Evolutionary conservation across 495 filamentous ascomycete genomes (phyloP).

Genomic region (Talaromyces wortmannii): DNA sequence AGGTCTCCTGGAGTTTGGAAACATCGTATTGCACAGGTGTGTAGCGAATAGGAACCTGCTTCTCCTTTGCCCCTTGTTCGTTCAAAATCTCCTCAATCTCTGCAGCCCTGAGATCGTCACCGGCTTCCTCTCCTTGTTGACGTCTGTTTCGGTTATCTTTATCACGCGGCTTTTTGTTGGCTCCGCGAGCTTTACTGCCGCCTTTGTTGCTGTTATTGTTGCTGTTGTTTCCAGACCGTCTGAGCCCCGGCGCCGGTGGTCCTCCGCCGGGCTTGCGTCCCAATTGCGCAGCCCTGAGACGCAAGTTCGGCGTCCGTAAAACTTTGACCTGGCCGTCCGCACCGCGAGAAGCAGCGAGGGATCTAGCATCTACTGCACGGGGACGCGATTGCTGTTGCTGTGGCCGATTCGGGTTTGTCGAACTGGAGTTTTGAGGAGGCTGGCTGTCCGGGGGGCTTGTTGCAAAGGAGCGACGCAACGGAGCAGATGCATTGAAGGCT

Average conservation of each 20-base stretch:
- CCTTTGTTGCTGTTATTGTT: not conserved
- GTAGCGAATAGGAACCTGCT: slow-evolving; percentile 26
- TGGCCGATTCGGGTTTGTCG: not conserved
- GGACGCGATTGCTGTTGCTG: slow-evolving; percentile 18
- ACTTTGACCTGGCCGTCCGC: slow-evolving; percentile 23
- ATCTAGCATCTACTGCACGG: slow-evolving; percentile 33
- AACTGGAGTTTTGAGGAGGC: too few species aligned
- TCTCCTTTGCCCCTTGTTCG: slow-evolving; percentile 22
- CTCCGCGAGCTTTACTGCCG: not conserved
- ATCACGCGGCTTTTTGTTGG: not conserved
- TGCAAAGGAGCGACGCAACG: not conserved
- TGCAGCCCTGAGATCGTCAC: slow-evolving; percentile 14
- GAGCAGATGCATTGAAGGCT: not conserved
- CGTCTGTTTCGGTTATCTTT: not conserved
- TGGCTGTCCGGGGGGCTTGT: too few species aligned
- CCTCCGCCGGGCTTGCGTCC: too few species aligned
- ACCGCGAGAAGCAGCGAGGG: slow-evolving; percentile 25
- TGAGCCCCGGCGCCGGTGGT: too few species aligned
- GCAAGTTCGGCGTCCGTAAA: slow-evolving; percentile 23
- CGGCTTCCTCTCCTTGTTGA: slow-evolving; percentile 9
- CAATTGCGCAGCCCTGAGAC: slow-evolving; percentile 9
- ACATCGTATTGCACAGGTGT: slow-evolving; percentile 21
- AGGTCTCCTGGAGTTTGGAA: slow-evolving; percentile 27
- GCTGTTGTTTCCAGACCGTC: too few species aligned
- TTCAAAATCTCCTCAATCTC: slow-evolving; percentile 24